Percentiles rank a stretch among this genome's conserved stretches.
phyloP scores from a whole-genome alignment of 345 rosid species.

The Melastoma malabathricum region DNA sequence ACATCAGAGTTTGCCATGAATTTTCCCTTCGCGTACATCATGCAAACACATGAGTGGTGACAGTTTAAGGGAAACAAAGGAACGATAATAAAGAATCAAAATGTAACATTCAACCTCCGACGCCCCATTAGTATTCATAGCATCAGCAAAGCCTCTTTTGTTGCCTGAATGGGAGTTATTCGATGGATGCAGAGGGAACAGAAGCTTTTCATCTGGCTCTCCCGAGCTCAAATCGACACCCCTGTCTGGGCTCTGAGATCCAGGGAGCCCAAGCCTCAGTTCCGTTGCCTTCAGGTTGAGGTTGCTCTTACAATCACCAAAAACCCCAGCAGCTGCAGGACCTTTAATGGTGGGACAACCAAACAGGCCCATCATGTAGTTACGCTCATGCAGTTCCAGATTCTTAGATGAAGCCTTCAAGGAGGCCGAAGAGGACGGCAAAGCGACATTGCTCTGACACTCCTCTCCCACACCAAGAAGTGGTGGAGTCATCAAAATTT shows the following conservation, averaged over 20 bases:
- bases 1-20: constrained; percentile 25
- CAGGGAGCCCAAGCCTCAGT: constrained; percentile 63
- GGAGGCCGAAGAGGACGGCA: constrained; percentile 32
- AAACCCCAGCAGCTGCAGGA: constrained; percentile 14
- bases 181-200: constrained; percentile 47
- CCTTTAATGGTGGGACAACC: constrained; percentile 36
- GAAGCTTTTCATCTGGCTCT: constrained; percentile 39
- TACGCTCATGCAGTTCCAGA: constrained; percentile 23
- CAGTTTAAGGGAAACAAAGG: neutral
- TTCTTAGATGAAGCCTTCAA: constrained; percentile 28
- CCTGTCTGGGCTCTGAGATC: constrained; percentile 50
- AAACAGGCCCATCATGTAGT: constrained; percentile 46
- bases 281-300: constrained; percentile 56
- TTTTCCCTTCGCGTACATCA: constrained; percentile 29
- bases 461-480: constrained; percentile 36
- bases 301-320: constrained; percentile 18
- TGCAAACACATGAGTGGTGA: neutral
- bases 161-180: constrained; percentile 40
- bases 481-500: constrained; percentile 41
- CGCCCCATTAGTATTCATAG: constrained; percentile 27
- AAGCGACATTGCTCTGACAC: constrained; percentile 27
- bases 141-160: constrained; percentile 63
- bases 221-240: constrained; percentile 18
- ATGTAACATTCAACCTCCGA: constrained; percentile 28
- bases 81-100: neutral